Conservation (phyloP, 106 monocot genomes). For the Agapanthus africanus region DNA sequence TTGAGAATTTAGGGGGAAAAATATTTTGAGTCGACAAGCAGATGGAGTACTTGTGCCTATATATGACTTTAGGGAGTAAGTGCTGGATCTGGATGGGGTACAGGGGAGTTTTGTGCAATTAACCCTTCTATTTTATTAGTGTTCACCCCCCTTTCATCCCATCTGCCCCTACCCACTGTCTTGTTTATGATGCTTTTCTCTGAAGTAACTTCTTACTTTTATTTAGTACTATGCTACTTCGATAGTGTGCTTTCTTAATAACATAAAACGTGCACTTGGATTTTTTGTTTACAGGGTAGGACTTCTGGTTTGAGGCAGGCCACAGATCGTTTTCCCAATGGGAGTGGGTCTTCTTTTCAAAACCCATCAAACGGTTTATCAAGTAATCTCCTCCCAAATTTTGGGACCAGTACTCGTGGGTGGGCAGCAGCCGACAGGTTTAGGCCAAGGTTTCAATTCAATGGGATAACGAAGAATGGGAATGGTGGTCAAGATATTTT, state of each 20-base stretch:
- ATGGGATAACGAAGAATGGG: conserved; percentile 2
- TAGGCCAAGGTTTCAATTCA: conserved; percentile 3
- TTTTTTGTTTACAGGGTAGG: neutral
- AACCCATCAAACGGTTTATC: conserved; percentile 8
- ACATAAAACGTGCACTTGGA: neutral
- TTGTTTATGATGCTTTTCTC: neutral
- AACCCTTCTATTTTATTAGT: neutral
- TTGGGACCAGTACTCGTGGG: neutral
- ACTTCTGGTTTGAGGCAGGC: conserved; percentile 3
- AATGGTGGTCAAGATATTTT: conserved; percentile 2
- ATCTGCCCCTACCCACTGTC: neutral
- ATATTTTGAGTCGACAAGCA: too few species aligned
- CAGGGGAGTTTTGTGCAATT: too few species aligned
- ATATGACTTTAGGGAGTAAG: too few species aligned
- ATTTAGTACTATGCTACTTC: neutral
- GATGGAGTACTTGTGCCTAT: too few species aligned
- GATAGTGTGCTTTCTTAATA: neutral
- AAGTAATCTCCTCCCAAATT: neutral
- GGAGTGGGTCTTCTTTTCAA: conserved; percentile 1
- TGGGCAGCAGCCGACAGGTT: conserved; percentile 7
- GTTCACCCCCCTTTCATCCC: neutral
- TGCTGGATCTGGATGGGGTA: too few species aligned
- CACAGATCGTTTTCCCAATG: neutral
- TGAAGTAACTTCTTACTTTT: neutral
- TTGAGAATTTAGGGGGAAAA: too few species aligned